These are phyloP conservation scores for Lagerstroemia speciosa DNA, from an alignment of 345 rosid species.

Conservation along the genomic window DNA sequence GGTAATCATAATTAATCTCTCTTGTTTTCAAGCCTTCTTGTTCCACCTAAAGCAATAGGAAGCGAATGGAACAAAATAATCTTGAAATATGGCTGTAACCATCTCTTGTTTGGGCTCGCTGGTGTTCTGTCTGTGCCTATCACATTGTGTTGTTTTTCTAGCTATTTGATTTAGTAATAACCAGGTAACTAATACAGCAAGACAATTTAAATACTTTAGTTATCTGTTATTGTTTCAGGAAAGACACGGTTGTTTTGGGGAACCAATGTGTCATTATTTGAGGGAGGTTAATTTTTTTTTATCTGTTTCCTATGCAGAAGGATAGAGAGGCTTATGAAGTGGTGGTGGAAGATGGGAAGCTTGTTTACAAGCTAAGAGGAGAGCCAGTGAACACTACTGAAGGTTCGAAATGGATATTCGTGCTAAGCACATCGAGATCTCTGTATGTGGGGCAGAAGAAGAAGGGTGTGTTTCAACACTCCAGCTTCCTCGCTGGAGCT, in stretches of 20 bases:
- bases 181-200: too few species aligned
- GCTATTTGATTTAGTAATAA: too few species aligned
- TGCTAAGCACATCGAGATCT: constrained; percentile 47
- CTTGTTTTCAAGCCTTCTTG: background rate
- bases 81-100: too few species aligned
- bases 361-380: constrained; percentile 26
- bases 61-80: too few species aligned
- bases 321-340: constrained; percentile 53
- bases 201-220: too few species aligned
- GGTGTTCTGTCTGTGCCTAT: too few species aligned
- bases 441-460: constrained; percentile 56
- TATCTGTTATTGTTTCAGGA: too few species aligned
- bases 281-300: background rate
- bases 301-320: constrained; percentile 21
- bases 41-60: too few species aligned
- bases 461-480: constrained; percentile 65
- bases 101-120: too few species aligned
- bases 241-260: too few species aligned
- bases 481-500: constrained; percentile 61
- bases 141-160: too few species aligned
- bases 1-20: constrained; percentile 19
- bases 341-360: constrained; percentile 43
- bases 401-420: constrained; percentile 63
- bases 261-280: too few species aligned
- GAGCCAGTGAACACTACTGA: constrained; percentile 25